Base-by-base conservation (phyloP, 2,329 filamentous ascomycete genomes). In the Myrmaecium sp. region DNA sequence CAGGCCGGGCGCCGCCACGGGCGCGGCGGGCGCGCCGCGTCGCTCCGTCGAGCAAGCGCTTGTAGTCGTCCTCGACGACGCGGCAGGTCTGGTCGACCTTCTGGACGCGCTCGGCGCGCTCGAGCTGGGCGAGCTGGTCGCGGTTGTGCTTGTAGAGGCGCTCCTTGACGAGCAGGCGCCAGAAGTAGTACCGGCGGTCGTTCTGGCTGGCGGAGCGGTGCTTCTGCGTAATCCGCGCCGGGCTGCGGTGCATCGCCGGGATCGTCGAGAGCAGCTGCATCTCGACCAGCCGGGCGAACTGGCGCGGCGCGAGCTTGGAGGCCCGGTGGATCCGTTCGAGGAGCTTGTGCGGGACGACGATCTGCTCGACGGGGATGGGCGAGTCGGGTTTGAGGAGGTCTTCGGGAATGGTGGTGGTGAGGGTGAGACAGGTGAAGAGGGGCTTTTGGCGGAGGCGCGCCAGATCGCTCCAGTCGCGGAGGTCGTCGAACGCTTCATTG, bases 401-500 rank as follows among this genome's bases (percentile, higher is more conserved):
- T 10, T 40, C 44, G 1, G 52, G 39, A 4, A 66, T 58, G 8
- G 50, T 54, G 3, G 66, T 61, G 5, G 75, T 50, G n/a, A 56
- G 18, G 10, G 42, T 54, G 5, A 81, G 54, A 0, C 54, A 45
- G 3, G 53, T 51, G 43, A 80, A 79, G 6, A 66, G 61, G 0
- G 71, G 60, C 11, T 60, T 55, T 6, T 51, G 55, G 29, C 68
- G 68, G 3, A 89, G 58, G 36, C 70, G 72, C 4, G 60, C 55
- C 17, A 86, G 56, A 41, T 91, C 81, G 39, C 70, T 74, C 27
- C 75, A 58, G 44, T 89, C 80, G 37, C 81, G 69, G 40, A 91
- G 59, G 32, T 81, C 70, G 42, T 89, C 79, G 39, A 91, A 91
- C 1, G 66, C 70, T 44, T 86, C 79, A 42, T 80, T 95, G 0